These are phyloP conservation scores for Fusarium verrucosum DNA, from an alignment of 2,329 filamentous ascomycete species.

Conservation along the genomic window DNA sequence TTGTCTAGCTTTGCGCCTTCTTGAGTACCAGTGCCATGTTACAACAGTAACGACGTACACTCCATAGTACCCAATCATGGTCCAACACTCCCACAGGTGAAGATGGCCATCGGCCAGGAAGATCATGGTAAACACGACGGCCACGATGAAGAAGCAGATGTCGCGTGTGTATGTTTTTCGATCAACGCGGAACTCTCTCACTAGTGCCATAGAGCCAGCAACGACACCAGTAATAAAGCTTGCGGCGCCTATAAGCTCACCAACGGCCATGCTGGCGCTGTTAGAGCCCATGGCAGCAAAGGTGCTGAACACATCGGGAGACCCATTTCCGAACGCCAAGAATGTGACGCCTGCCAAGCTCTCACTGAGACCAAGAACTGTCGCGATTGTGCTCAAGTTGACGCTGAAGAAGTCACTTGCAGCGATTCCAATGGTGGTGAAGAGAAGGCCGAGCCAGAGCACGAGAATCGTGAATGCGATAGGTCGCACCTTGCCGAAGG, in stretches of 20 bases:
- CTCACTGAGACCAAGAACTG: constrained; percentile 90
- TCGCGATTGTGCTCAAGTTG: constrained; percentile 92
- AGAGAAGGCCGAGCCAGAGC: constrained; percentile 86
- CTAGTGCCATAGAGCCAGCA: constrained; percentile 94
- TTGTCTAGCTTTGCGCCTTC: constrained; percentile 66
- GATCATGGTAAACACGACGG: constrained; percentile 85
- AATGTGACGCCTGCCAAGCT: constrained; percentile 97
- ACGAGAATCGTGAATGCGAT: constrained; percentile 82
- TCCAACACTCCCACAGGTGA: constrained; percentile 85
- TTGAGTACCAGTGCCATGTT: constrained; percentile 88
- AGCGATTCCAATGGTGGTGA: constrained; percentile 96
- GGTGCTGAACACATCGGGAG: constrained; percentile 97
- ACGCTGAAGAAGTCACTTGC: constrained; percentile 99
- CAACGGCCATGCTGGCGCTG: constrained; percentile 95
- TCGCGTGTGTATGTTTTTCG: constrained; percentile 91
- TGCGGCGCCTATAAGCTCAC: constrained; percentile 93
- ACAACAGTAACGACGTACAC: constrained; percentile 92
- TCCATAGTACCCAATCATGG: constrained; percentile 90
- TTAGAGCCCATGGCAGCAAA: constrained; percentile 98
- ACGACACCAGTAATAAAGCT: constrained; percentile 97
- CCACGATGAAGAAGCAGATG: constrained; percentile 88
- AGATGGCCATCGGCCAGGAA: constrained; percentile 87
- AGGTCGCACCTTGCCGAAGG: constrained; percentile 71
- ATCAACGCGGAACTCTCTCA: constrained; percentile 93
- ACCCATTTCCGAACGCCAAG: constrained; percentile 95